Evolutionary conservation across 495 filamentous ascomycete genomes (phyloP), one percentile per base, ranked within the genome.

Genomic region (Physcia stellaris): DNA sequence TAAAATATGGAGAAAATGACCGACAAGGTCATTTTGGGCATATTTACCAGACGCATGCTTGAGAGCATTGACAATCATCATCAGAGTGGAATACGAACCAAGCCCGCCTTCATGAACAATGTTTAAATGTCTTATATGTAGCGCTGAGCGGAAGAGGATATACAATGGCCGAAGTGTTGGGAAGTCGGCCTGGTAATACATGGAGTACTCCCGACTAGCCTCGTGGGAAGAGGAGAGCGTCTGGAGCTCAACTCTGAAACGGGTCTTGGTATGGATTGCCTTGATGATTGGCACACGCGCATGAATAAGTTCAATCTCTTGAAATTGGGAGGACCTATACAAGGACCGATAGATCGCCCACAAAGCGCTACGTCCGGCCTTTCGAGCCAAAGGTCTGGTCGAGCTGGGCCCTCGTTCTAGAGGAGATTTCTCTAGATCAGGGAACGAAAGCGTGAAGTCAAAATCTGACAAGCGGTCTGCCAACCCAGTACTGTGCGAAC

Each of bases 1-100:
- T 0, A 80, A 50, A 24, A 77, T 48, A n/a, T 50, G 49, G n/a
- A 72, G 54, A 3, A 76, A 51, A 30, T 68, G 62, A 11, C 52
- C 48, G 10, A 54, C 61, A 10, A 62, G 46, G 29, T 54, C 47
- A 1, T 55, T 37, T 1, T 47, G 39, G 4, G 35, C 34, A 21
- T 48, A 34, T 30, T 51, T 39, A 3, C 32, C 35, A 12, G 30
- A 19, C 22, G 35, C 21, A 37, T 42, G 37, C 42, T 66, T 68
- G 9, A 76, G 45, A 30, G 66, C 66, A 2, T 67, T 69, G 11
- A 70, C 67, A n/a, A 77, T 43, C 47, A 77, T 67, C 50, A 75
- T 64, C 37, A 73, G 52, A 11, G 79, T 51, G 4, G 59, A 52
- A 44, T 74, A 68, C 1, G 66, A 54, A 3, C 61, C 60, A 7